Base-by-base conservation (phyloP, 352 stramenopile species). In the Globisporangium abappressorium region DNA sequence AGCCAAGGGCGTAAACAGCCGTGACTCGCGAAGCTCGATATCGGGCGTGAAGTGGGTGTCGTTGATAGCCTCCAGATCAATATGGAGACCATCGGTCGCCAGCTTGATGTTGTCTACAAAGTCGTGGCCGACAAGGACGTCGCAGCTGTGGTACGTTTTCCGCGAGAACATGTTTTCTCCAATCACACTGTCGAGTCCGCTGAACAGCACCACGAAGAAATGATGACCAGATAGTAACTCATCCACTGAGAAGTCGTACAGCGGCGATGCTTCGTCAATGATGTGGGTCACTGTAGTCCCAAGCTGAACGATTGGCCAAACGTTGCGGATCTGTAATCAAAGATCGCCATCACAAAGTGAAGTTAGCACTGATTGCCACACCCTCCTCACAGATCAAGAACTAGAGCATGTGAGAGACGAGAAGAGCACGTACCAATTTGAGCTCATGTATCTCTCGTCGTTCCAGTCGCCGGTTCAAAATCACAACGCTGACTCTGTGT, bases 71-170 rank as follows among this genome's bases (percentile, higher is more conserved):
- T 79, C 74, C 28, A 90, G 34, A 58, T 90, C 79, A 41, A 90
- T 80, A 65, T 88, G 77, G 30, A 88, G 64, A 2, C 81, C 81
- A 14, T 90, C 79, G 0, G 72, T 49, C 0, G 79, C 70, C 20
- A 90, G 66, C 56, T 76, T 84, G 71, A 88, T 87, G 58, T 86
- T 87, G 68, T 90, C 78, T 7, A 82, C 72, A 56, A 90, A 90
- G 55, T 88, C 78, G 65, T 88, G 81, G 2, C 75, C 78, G 1
- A 88, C 78, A 11, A 88, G 71, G 15, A 90, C 74, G 57, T 90
- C 81, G 59, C 78, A 88, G 54, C 74, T 82, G 62, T 86, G 78
- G 43, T 90, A 88, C 6, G 79, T 74, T 62, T 87, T 90, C 2
- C 79, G 73, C 6, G 78, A 71, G 46, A 85, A 81, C 78, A 89